Percentiles rank a stretch among this genome's conserved stretches.
phyloP scores from a whole-genome alignment of 257 asterid species.

The Scutellaria barbata region DNA sequence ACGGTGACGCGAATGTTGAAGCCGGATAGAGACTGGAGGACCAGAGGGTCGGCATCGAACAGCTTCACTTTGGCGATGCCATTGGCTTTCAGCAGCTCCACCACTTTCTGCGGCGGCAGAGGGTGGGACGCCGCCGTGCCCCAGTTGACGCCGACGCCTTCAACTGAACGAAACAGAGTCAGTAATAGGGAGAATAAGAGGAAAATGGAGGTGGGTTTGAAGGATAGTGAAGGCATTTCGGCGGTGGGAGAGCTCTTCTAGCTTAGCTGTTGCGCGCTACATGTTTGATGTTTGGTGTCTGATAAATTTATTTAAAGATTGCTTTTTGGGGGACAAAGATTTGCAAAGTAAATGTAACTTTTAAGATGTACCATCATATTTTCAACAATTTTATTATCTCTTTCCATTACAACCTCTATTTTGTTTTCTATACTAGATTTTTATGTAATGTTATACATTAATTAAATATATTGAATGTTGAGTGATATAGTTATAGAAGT shows the following conservation, averaged over 20 bases:
- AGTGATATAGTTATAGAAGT: too few relatives aligned
- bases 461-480: too few relatives aligned
- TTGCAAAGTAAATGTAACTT: too few relatives aligned
- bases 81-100: conserved; percentile 74
- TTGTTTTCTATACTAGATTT: too few relatives aligned
- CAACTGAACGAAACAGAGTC: conserved; percentile 26
- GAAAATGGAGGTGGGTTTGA: conserved; percentile 30
- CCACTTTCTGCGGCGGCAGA: conserved; percentile 74
- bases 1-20: conserved; percentile 66
- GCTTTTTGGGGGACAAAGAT: conserved; percentile 14
- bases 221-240: conserved; percentile 41
- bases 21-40: conserved; percentile 68
- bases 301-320: conserved; percentile 7
- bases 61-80: conserved; percentile 67
- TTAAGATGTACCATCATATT: too few relatives aligned
- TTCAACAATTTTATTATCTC: too few relatives aligned
- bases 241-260: conserved; percentile 28
- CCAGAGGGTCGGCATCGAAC: conserved; percentile 66
- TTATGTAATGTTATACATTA: too few relatives aligned
- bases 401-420: too few relatives aligned
- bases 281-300: conserved; percentile 23
- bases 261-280: conserved; percentile 38
- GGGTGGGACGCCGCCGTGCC: conserved; percentile 82
- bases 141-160: conserved; percentile 82
- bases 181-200: conserved; percentile 23